These are phyloP conservation scores for Suillus subluteus DNA, from an alignment of 768 basidiomycete genomes.

Conservation along the genomic window DNA sequence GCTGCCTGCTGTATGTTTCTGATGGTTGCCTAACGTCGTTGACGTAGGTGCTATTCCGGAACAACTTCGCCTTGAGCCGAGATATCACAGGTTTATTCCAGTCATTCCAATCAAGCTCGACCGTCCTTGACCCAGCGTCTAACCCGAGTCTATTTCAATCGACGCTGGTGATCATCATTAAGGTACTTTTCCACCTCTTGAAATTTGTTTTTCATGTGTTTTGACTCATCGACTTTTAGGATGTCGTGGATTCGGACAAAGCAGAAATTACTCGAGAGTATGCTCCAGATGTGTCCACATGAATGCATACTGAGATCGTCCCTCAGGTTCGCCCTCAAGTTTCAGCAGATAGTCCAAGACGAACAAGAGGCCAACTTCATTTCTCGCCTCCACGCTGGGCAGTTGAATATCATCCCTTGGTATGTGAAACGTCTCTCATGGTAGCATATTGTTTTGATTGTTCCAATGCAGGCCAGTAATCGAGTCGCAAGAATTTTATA, in stretches of 20 bases:
- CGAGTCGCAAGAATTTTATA: conserved; percentile 62
- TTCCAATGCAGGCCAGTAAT: conserved; percentile 50
- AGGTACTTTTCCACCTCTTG: conserved; percentile 36
- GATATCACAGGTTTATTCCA: conserved; percentile 67
- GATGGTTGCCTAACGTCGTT: not conserved
- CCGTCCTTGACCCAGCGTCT: conserved; percentile 57
- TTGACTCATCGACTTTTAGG: conserved; percentile 37
- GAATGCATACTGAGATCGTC: not conserved
- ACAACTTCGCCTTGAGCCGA: conserved; percentile 64
- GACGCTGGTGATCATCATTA: conserved; percentile 64
- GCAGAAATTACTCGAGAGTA: conserved; percentile 62
- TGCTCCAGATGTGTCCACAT: conserved; percentile 31
- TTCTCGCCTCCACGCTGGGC: conserved; percentile 57
- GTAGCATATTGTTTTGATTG: not conserved
- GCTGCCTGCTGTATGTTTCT: conserved; percentile 11
- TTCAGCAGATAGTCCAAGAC: conserved; percentile 61
- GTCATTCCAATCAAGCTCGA: conserved; percentile 61
- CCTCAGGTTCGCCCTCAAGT: conserved; percentile 56
- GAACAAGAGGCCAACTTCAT: conserved; percentile 69
- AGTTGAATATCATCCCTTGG: conserved; percentile 64
- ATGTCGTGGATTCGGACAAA: conserved; percentile 65
- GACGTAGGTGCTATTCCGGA: conserved; percentile 60
- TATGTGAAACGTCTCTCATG: conserved; percentile 7
- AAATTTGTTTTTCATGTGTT: not conserved
- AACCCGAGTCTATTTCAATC: conserved; percentile 66